phyloP scores from a whole-genome alignment of 805 yeast species.

The Brettanomyces custersianus region DNA sequence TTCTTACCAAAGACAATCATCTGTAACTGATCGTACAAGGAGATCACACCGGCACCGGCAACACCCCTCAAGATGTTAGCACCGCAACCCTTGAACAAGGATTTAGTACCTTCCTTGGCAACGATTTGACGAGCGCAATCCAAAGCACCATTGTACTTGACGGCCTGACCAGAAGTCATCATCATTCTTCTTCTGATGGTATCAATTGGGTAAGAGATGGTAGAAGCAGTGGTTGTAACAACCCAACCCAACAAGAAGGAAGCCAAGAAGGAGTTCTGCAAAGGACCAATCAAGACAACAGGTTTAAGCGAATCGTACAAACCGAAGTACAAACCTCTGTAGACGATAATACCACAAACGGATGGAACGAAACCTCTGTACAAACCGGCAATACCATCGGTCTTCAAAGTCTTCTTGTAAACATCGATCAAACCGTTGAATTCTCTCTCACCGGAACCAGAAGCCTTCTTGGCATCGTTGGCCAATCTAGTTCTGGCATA shows the following conservation, averaged over 20 bases:
- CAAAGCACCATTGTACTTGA: conserved; percentile 90
- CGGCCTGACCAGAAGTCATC: conserved; percentile 99
- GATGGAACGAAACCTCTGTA: conserved; percentile 99
- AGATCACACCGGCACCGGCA: conserved; percentile 99
- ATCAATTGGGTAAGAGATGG: conserved; percentile 98
- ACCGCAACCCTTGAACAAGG: conserved; percentile 98
- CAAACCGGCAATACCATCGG: conserved; percentile 97
- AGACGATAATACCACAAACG: conserved; percentile 93
- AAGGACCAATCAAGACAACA: conserved; percentile 84
- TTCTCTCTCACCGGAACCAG: conserved; percentile 85
- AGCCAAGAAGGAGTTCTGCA: conserved; percentile 91
- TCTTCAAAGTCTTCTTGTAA: conserved; percentile 88
- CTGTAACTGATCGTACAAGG: conserved; percentile 96
- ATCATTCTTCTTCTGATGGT: conserved; percentile 99
- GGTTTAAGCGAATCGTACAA: conserved; percentile 95
- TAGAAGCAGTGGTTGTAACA: conserved; percentile 97
- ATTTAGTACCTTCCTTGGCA: conserved; percentile 88
- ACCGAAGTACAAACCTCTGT: conserved; percentile 99
- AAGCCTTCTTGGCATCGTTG: conserved; percentile 89
- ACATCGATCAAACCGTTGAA: conserved; percentile 96
- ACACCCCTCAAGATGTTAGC: conserved; percentile 99
- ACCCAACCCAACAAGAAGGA: conserved; percentile 96
- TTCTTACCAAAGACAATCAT: conserved; percentile 92
- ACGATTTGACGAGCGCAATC: conserved; percentile 89
- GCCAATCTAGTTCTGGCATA: conserved; percentile 99